A percentile compares a stretch with the other conserved stretches of the same genome.
phyloP scores from a whole-genome alignment of 208 protist species.

The Herpetomonas samuelpessoai region DNA sequence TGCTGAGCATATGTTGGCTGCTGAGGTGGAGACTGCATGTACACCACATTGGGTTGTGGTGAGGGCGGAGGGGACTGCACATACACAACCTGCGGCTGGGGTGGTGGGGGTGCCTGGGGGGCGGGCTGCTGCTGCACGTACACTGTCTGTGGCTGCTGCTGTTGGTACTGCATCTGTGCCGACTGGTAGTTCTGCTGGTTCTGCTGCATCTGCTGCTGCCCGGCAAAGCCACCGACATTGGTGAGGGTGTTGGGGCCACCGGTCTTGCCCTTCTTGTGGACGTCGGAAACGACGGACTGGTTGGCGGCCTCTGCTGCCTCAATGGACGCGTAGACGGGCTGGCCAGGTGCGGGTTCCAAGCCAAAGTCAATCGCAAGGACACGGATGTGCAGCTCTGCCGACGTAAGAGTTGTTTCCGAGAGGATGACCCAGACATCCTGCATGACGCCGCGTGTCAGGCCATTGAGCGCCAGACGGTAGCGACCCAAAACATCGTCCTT shows the following conservation, averaged over 20 bases:
- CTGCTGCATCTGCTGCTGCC: conserved; percentile 17
- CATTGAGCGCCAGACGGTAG: conserved; percentile 47
- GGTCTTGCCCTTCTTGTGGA: conserved; percentile 9
- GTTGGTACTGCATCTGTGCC: conserved; percentile 7
- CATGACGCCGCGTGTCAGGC: conserved; percentile 54
- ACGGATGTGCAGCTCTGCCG: conserved; percentile 60
- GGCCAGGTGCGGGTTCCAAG: conserved; percentile 12
- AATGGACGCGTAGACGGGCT: conserved; percentile 12
- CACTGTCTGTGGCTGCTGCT: conserved; percentile 12
- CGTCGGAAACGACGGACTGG: conserved; percentile 4
- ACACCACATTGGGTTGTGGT: conserved; percentile 15
- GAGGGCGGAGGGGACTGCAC: conserved; percentile 13
- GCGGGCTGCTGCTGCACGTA: conserved; percentile 6
- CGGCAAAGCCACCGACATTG: conserved; percentile 4
- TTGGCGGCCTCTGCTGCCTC: conserved; percentile 13
- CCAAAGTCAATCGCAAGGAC: conserved; percentile 77
- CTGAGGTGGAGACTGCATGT: not conserved
- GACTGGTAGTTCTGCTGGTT: conserved; percentile 9
- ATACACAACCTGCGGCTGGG: conserved; percentile 5
- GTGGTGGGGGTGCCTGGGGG: conserved; percentile 9
- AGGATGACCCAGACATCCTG: conserved; percentile 58
- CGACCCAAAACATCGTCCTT: conserved; percentile 54
- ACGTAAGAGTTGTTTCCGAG: conserved; percentile 30
- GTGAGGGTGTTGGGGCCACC: conserved; percentile 1
- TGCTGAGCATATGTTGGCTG: not conserved